Evolutionary conservation across 2,329 filamentous ascomycete genomes (phyloP).

Genomic region (Westerdykella sp.): DNA sequence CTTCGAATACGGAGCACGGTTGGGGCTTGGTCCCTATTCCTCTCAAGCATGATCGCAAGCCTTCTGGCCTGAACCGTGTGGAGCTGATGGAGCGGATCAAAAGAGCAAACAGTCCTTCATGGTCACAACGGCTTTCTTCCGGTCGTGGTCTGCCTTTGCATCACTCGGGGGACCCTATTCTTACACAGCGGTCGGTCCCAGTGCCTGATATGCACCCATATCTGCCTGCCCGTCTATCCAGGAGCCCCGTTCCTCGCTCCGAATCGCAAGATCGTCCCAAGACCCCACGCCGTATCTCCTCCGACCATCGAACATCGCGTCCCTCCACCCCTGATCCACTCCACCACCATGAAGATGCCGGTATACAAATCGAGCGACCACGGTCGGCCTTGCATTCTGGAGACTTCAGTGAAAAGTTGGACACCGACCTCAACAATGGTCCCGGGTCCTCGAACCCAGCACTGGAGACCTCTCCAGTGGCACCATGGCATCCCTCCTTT

Average conservation of each 20-base stretch:
- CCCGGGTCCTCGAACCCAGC: conserved; percentile 10
- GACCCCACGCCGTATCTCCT: conserved; percentile 31
- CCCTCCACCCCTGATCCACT: conserved; percentile 22
- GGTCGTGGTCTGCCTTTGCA: background rate
- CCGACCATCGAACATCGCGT: conserved; percentile 33
- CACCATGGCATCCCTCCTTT: conserved; percentile 51
- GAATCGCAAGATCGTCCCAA: conserved; percentile 23
- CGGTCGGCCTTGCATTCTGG: conserved; percentile 64
- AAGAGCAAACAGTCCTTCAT: conserved; percentile 66
- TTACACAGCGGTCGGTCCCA: conserved; percentile 33
- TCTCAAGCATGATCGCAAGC: conserved; percentile 14
- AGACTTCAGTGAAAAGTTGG: conserved; percentile 51
- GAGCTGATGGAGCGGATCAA: conserved; percentile 83
- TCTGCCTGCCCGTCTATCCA: background rate
- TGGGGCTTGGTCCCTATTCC: conserved; percentile 5
- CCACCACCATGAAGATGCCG: conserved; percentile 23
- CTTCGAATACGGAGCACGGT: conserved; percentile 3
- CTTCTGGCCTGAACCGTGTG: conserved; percentile 53
- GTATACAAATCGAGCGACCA: conserved; percentile 67
- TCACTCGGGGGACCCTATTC: background rate
- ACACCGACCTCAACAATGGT: conserved; percentile 10
- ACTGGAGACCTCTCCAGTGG: conserved; percentile 48
- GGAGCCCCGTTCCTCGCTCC: conserved; percentile 11
- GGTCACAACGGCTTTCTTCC: conserved; percentile 46
- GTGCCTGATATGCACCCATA: background rate